These are phyloP conservation scores for Solanum hybrid DNA, from an alignment of 305 asterid species.

Conservation along the genomic window DNA sequence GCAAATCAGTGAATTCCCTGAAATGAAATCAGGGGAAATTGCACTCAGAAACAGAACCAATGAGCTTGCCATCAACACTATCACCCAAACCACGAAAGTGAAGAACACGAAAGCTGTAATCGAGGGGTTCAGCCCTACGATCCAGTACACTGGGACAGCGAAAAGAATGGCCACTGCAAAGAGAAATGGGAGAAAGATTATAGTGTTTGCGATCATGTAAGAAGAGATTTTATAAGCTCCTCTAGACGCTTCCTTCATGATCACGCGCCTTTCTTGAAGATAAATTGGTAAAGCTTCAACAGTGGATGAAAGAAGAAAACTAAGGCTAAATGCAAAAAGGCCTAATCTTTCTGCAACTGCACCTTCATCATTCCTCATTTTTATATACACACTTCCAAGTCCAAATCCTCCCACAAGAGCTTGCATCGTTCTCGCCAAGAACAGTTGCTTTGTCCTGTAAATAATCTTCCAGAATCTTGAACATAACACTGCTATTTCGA, in stretches of 20 bases:
- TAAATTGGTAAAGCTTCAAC: slow-evolving; percentile 89
- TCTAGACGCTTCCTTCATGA: slow-evolving; percentile 81
- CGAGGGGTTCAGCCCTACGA: slow-evolving; percentile 78
- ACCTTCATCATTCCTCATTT: slow-evolving; percentile 49
- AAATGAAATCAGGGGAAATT: slow-evolving; percentile 74
- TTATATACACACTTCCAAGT: slow-evolving; percentile 60
- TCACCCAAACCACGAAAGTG: slow-evolving; percentile 62
- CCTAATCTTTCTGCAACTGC: slow-evolving; percentile 78
- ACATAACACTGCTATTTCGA: slow-evolving; percentile 55
- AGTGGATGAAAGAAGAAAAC: slow-evolving; percentile 86
- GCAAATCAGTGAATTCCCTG: slow-evolving; percentile 77
- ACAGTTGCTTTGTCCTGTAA: slow-evolving; percentile 76
- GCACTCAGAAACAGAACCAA: slow-evolving; percentile 75
- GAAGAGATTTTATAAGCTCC: slow-evolving; percentile 73
- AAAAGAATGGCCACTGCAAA: slow-evolving; percentile 67
- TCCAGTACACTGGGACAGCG: slow-evolving; percentile 77
- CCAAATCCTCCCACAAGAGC: slow-evolving; percentile 89
- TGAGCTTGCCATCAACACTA: slow-evolving; percentile 86
- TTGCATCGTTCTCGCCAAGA: slow-evolving; percentile 79
- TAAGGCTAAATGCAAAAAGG: slow-evolving; percentile 73
- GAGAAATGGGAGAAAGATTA: slow-evolving; percentile 67
- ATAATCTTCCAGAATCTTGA: slow-evolving; percentile 69
- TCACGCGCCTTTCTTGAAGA: slow-evolving; percentile 72
- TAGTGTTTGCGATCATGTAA: slow-evolving; percentile 69
- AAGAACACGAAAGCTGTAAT: slow-evolving; percentile 53